These are phyloP conservation scores for Basidiobolus meristosporus DNA, from an alignment of 371 early-diverging fungal genomes.

Conservation along the genomic window DNA sequence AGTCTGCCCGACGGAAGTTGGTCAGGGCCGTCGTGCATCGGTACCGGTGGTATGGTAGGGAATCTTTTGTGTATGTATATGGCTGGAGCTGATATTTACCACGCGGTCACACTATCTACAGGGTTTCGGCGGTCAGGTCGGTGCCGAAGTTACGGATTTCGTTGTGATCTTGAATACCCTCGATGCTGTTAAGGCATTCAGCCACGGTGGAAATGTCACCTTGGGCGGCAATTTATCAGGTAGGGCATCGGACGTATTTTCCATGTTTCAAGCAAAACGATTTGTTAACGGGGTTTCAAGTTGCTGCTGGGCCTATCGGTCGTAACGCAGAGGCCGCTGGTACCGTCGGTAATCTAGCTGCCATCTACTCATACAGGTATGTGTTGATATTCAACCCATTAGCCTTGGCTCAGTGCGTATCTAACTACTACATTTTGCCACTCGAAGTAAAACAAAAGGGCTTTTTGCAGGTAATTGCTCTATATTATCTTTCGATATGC, in stretches of 20 bases:
- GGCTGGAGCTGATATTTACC: no score
- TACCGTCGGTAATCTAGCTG: slow-evolving; percentile 56
- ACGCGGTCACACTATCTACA: no score
- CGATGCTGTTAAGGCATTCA: slow-evolving; percentile 77
- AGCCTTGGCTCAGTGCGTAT: no score
- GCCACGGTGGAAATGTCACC: slow-evolving; percentile 77
- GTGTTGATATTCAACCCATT: no score
- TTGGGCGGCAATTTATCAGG: slow-evolving; percentile 72
- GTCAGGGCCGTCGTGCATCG: slow-evolving; percentile 63
- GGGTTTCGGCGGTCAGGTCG: slow-evolving; percentile 88
- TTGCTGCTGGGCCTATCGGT: slow-evolving; percentile 86
- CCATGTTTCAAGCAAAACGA: no score
- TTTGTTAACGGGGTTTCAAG: no score
- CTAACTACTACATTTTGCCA: no score
- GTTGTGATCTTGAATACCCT: slow-evolving; percentile 79
- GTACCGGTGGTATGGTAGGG: slow-evolving; percentile 37
- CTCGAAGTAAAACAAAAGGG: slow-evolving; percentile 77
- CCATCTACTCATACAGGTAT: slow-evolving; percentile 69
- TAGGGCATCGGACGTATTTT: no score
- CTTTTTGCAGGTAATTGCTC: slow-evolving; percentile 57
- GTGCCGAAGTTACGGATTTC: slow-evolving; percentile 87
- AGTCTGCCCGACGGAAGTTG: slow-evolving; percentile 25
- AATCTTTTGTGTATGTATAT: no score
- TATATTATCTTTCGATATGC: neutral
- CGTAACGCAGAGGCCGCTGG: slow-evolving; percentile 85